Conservation (phyloP, 164 flowering plant genomes). For the Vitis riparia region DNA sequence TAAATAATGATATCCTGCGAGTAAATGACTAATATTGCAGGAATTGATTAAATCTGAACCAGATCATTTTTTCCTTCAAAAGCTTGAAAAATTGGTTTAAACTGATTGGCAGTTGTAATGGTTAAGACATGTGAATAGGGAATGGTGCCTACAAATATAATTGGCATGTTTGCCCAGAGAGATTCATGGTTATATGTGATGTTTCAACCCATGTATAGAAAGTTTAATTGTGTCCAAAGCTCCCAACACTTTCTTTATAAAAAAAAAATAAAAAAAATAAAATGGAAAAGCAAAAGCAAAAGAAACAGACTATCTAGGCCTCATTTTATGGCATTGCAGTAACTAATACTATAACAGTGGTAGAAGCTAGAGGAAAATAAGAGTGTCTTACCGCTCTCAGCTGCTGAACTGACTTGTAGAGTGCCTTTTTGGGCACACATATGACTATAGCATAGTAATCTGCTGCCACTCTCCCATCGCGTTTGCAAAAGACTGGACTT, state of each 20-base stretch:
- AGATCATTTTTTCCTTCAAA: no score
- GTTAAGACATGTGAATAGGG: neutral
- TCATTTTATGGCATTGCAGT: neutral
- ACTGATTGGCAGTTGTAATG: neutral
- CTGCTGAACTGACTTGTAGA: constrained; percentile 88
- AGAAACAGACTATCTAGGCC: no score
- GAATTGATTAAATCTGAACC: no score
- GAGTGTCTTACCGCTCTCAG: constrained; percentile 69
- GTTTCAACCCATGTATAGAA: no score
- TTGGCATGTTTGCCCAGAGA: neutral
- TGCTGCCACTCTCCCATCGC: constrained; percentile 55
- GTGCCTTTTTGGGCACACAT: constrained; percentile 84
- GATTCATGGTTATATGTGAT: no score
- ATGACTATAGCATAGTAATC: constrained; percentile 88
- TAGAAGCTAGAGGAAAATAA: neutral
- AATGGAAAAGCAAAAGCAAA: no score
- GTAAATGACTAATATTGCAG: no score
- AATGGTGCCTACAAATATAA: neutral
- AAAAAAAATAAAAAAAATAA: no score
- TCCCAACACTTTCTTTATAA: no score
- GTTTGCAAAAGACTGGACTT: constrained; percentile 81
- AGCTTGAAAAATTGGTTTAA: neutral
- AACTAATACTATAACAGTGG: neutral
- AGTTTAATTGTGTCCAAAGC: no score
- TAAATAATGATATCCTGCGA: no score